Percentiles rank a stretch among this genome's conserved stretches.
Conservation (phyloP, 2,329 filamentous ascomycete species). For the Pseudocercospora vitis region DNA sequence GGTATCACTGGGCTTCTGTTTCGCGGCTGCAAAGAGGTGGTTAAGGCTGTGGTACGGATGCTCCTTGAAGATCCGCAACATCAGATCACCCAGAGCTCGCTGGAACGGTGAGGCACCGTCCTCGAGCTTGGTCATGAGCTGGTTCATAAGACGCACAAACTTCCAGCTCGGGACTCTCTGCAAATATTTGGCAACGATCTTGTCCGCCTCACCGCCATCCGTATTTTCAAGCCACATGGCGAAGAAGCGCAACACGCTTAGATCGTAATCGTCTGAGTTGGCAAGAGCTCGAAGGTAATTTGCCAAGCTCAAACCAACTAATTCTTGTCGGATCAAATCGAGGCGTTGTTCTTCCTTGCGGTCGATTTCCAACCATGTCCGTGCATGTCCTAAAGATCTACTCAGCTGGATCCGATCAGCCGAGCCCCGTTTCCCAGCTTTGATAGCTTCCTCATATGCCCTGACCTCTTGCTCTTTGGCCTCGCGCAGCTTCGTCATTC, state of each 20-base stretch:
- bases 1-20: constrained; percentile 53
- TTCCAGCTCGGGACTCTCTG: constrained; percentile 80
- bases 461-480: constrained; percentile 78
- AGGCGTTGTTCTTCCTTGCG: constrained; percentile 81
- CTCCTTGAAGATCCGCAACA: constrained; percentile 81
- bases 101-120: constrained; percentile 72
- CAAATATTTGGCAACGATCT: constrained; percentile 70
- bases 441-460: constrained; percentile 65
- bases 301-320: constrained; percentile 83
- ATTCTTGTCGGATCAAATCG: constrained; percentile 72
- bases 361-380: constrained; percentile 86
- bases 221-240: constrained; percentile 91
- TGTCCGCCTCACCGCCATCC: constrained; percentile 66
- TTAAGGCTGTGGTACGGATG: constrained; percentile 98
- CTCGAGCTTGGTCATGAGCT: constrained; percentile 88
- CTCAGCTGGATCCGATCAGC: constrained; percentile 56
- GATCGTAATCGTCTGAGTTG: constrained; percentile 84
- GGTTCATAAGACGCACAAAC: constrained; percentile 90
- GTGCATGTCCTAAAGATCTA: constrained; percentile 68
- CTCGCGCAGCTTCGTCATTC: constrained; percentile 75
- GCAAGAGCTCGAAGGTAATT: constrained; percentile 86
- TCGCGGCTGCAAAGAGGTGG: constrained; percentile 80
- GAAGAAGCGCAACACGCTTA: constrained; percentile 86
- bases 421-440: constrained; percentile 43
- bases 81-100: constrained; percentile 67